These are phyloP conservation scores for Coelastrella sp. DNA, from an alignment of 139 green algal species.

Conservation along the genomic window DNA sequence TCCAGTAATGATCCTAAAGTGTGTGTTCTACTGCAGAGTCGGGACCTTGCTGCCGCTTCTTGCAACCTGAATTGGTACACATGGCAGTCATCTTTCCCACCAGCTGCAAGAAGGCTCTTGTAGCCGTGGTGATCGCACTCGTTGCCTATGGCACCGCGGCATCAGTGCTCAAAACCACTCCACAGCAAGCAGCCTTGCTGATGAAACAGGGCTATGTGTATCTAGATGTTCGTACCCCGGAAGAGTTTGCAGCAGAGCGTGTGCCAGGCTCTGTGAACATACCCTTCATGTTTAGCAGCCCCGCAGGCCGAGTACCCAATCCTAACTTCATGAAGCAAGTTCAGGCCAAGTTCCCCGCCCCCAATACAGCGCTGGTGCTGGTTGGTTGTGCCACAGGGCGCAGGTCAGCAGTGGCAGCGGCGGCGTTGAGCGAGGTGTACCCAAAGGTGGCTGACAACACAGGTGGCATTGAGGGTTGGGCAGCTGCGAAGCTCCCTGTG, in stretches of 20 bases:
- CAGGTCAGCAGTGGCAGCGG: neutral
- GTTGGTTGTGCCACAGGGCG: neutral
- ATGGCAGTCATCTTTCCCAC: too few species aligned
- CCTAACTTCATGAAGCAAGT: neutral
- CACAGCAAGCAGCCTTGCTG: neutral
- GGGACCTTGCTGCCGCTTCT: too few species aligned
- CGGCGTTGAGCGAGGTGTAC: neutral
- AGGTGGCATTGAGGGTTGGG: neutral
- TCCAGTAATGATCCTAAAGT: too few species aligned
- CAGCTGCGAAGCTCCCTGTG: neutral
- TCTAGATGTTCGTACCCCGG: conserved; percentile 2
- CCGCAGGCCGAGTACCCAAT: neutral
- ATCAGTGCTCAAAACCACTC: neutral
- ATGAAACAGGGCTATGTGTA: neutral
- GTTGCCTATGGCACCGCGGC: neutral
- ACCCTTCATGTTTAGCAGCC: neutral
- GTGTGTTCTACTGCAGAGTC: too few species aligned
- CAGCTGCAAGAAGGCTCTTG: neutral
- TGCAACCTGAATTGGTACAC: too few species aligned
- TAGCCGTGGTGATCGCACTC: neutral
- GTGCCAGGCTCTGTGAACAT: conserved; percentile 12
- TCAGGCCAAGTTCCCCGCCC: neutral
- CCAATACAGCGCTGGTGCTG: neutral
- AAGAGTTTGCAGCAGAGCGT: neutral
- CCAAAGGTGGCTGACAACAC: neutral